These are phyloP conservation scores for Candida gigantensis DNA, from an alignment of 1,139 yeast species.

Conservation along the genomic window DNA sequence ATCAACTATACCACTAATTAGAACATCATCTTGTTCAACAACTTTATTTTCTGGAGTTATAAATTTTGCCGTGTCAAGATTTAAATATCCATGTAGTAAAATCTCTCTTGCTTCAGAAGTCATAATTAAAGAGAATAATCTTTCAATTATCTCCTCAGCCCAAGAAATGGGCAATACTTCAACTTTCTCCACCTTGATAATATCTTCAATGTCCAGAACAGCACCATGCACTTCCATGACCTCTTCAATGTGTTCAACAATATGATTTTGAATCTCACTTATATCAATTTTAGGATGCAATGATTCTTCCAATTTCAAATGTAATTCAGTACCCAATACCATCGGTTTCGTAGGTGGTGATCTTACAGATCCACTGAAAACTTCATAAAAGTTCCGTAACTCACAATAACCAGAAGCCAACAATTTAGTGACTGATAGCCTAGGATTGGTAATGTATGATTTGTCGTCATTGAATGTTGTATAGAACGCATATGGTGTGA, in stretches of 20 bases:
- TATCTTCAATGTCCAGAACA: constrained; percentile 27
- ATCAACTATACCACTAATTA: constrained; percentile 68
- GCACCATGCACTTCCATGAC: constrained; percentile 1
- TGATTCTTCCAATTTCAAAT: constrained; percentile 40
- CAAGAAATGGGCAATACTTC: constrained; percentile 32
- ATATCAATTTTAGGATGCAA: constrained; percentile 36
- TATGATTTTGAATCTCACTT: constrained; percentile 10
- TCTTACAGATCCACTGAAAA: constrained; percentile 37
- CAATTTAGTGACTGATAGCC: constrained; percentile 49
- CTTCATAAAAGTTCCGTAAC: constrained; percentile 42
- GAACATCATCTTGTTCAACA: constrained; percentile 18
- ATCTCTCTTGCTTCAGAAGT: constrained; percentile 62
- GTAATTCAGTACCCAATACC: constrained; percentile 42
- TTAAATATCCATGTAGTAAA: constrained; percentile 54
- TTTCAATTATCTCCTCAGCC: constrained; percentile 32
- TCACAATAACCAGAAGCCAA: constrained; percentile 57
- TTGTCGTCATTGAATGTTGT: constrained; percentile 25
- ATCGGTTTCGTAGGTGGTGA: constrained; percentile 32
- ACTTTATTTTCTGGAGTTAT: constrained; percentile 15
- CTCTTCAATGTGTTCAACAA: too few relatives aligned
- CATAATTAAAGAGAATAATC: constrained; percentile 39
- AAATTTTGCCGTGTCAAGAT: constrained; percentile 28
- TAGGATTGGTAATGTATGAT: constrained; percentile 29
- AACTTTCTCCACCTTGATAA: constrained; percentile 26
- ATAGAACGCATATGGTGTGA: constrained; percentile 28